Percentiles rank a stretch among this genome's conserved stretches.
These are phyloP conservation scores for Salix udensis DNA, from an alignment of 345 rosid species.

Conservation along the genomic window DNA sequence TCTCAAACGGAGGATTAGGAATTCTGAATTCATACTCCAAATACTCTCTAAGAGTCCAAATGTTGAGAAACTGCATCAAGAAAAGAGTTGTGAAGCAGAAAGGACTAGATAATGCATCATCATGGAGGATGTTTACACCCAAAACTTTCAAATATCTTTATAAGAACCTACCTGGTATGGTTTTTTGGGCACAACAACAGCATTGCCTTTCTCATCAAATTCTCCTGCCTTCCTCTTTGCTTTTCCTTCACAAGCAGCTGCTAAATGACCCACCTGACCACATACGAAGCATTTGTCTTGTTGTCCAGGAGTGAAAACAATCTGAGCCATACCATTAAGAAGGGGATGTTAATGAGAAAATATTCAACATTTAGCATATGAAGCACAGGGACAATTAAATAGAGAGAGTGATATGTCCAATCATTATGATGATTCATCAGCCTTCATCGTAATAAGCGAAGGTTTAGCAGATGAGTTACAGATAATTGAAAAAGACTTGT, in stretches of 20 bases:
- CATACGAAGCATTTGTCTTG: conserved; percentile 89
- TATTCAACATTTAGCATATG: background rate
- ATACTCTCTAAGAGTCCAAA: conserved; percentile 94
- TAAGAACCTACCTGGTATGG: conserved; percentile 73
- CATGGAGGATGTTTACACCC: background rate
- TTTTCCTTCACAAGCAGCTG: conserved; percentile 84
- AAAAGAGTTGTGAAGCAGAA: background rate
- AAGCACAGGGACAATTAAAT: too few relatives aligned
- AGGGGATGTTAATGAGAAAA: background rate
- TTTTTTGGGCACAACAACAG: conserved; percentile 50
- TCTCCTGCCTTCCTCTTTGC: conserved; percentile 82
- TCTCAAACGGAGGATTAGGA: conserved; percentile 43
- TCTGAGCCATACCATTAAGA: conserved; percentile 28
- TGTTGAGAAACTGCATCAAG: conserved; percentile 69
- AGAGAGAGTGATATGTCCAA: too few relatives aligned
- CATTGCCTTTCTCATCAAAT: conserved; percentile 89
- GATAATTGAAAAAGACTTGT: background rate
- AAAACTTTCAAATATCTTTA: background rate
- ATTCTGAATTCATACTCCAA: conserved; percentile 74
- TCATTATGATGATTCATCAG: background rate
- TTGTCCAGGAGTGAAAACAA: conserved; percentile 71
- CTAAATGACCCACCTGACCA: conserved; percentile 93
- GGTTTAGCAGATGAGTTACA: background rate
- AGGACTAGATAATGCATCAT: background rate
- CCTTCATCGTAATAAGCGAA: background rate